Evolutionary conservation across 2,329 filamentous ascomycete species (phyloP).

Genomic region (Mycocentrospora acerina): DNA sequence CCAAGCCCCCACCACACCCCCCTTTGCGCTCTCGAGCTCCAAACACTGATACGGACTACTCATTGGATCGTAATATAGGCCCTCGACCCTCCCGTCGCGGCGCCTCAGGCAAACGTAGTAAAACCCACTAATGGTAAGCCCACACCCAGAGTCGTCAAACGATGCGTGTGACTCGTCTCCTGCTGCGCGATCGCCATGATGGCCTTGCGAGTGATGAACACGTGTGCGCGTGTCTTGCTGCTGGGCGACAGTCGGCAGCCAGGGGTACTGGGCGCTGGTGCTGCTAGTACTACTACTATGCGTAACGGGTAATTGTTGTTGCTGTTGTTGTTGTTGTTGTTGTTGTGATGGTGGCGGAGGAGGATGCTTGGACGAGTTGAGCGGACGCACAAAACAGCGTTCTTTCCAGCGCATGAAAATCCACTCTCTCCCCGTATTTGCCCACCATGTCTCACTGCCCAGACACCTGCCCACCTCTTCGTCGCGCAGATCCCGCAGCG

Average conservation of each 20-base stretch:
- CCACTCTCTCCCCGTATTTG: constrained; percentile 48
- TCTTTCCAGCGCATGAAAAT: constrained; percentile 61
- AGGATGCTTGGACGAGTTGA: constrained; percentile 9
- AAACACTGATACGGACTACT: constrained; percentile 57
- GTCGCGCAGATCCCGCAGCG: constrained; percentile 44
- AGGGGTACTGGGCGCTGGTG: no score
- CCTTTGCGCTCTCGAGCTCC: constrained; percentile 43
- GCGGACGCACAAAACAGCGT: constrained; percentile 49
- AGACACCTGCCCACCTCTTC: constrained; percentile 48
- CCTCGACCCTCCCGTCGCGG: constrained; percentile 50
- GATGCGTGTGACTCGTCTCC: constrained; percentile 10
- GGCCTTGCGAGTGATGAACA: not conserved
- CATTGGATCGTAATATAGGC: constrained; percentile 58
- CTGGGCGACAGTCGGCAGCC: no score
- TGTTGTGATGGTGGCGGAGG: constrained; percentile 3
- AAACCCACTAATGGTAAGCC: constrained; percentile 57
- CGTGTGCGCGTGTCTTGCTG: no score
- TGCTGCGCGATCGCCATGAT: constrained; percentile 16
- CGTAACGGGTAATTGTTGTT: no score
- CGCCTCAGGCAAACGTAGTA: constrained; percentile 55
- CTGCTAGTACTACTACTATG: no score
- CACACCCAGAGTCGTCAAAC: constrained; percentile 42
- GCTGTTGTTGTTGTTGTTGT: no score
- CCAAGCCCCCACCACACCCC: constrained; percentile 42
- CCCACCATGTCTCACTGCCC: constrained; percentile 41